A percentile compares a stretch with the other conserved stretches of the same genome.
These are phyloP conservation scores for Chionographis japonica DNA, from an alignment of 106 monocot species.

Conservation along the genomic window DNA sequence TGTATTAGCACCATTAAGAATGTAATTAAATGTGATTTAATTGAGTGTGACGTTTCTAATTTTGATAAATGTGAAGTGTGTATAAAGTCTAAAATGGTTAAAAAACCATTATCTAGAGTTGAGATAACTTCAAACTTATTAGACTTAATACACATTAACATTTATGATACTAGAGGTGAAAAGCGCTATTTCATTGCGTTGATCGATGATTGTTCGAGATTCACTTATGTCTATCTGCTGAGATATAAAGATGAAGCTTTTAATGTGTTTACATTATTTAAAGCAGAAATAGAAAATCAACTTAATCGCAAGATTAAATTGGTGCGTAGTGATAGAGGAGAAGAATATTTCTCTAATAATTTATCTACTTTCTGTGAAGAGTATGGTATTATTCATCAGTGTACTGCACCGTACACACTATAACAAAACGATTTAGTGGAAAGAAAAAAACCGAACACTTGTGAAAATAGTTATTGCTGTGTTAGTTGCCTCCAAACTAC, in stretches of 20 bases:
- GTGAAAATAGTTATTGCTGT: conserved; percentile 5
- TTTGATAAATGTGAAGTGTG: background rate
- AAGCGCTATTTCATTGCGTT: background rate
- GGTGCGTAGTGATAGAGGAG: background rate
- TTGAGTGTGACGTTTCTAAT: background rate
- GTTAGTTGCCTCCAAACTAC: background rate
- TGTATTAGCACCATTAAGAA: background rate
- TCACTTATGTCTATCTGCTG: background rate
- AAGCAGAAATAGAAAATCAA: conserved; percentile 1
- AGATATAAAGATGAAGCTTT: background rate
- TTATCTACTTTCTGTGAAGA: conserved; percentile 6
- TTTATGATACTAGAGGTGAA: background rate
- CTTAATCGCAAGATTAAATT: background rate
- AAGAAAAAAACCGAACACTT: conserved; percentile 2
- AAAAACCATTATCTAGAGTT: background rate
- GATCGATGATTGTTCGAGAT: background rate
- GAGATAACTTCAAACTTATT: background rate
- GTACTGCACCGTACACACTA: conserved; percentile 1
- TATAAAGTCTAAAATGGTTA: background rate
- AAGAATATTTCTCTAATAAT: background rate
- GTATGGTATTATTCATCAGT: conserved; percentile 1
- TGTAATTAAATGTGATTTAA: background rate
- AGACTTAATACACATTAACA: background rate
- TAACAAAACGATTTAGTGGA: background rate
- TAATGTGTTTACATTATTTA: background rate